Base-by-base conservation (phyloP, 352 stramenopile genomes). In the Elongisporangium prolatum region DNA sequence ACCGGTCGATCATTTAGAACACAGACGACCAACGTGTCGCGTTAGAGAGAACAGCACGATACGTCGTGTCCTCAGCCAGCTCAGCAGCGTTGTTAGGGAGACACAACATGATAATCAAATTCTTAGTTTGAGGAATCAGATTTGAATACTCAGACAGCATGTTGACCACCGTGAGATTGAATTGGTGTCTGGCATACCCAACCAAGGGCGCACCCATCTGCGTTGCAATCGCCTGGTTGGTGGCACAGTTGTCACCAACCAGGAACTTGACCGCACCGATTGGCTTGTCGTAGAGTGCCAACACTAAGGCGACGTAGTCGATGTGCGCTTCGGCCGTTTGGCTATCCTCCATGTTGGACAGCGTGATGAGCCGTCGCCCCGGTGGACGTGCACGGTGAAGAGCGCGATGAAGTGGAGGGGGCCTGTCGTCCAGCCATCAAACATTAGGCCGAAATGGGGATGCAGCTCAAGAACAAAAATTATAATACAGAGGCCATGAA, bases 1-100 rank as follows among this genome's bases (percentile, higher is more conserved):
- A 65, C n/a, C 54, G 54, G 25, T 56, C 25, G 20, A 65, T 24
- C 59, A 60, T 65, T 24, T 59, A 21, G 25, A 48, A 59, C 24
- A 57, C 47, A 21, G 17, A 55, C 49, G 52, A 59, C 58, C 58
- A 64, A n/a, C 58, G 21, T 22, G 59, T 60, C 25, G 50, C 25
- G 34, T 60, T 65, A 7, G 59, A 37, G 18, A 24, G 49, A 13
- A 60, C 53, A 48, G 25, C 24, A 0, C 40, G 21, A 16, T 60
- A 48, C n/a, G 50, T 10, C 2, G 59, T 65, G 48, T 65, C 34
- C 13, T 17, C 18, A 6, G 22, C 48, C 17, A 65, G 48, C 22
- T 50, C 18, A 20, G 52, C 25, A 6, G 59, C 47, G 25, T 56
- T 51, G 34, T 57, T 65, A 24, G 58, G 25, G 22, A 40, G 57